phyloP scores from a whole-genome alignment of 192 early-diverging fungal genomes.

The Helicostylum pulchrum region DNA sequence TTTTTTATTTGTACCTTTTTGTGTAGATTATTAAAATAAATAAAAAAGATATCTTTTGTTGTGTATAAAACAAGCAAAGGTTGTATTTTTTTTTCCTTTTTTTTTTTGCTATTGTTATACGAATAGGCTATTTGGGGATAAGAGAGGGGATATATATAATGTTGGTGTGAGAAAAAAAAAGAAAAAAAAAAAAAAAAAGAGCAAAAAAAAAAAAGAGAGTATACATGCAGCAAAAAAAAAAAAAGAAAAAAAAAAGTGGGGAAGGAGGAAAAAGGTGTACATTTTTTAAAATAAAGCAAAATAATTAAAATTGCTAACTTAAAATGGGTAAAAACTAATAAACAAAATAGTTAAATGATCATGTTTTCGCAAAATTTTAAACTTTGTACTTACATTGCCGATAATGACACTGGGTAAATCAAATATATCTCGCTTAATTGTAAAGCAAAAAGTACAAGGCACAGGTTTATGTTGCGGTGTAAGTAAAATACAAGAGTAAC shows the following conservation, averaged over 20 bases:
- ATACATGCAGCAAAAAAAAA: neutral
- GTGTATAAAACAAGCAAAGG: neutral
- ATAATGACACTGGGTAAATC: constrained; percentile 89
- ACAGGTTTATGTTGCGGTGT: constrained; percentile 67
- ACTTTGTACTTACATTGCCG: constrained; percentile 60
- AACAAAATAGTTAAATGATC: neutral
- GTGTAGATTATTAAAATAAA: neutral
- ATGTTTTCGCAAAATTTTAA: neutral
- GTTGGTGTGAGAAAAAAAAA: neutral
- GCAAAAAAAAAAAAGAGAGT: neutral
- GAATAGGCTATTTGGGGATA: too few relatives aligned
- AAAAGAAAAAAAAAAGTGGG: neutral
- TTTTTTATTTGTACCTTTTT: neutral
- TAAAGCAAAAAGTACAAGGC: constrained; percentile 91
- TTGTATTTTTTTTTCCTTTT: too few relatives aligned
- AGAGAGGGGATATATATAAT: too few relatives aligned
- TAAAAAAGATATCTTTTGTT: neutral
- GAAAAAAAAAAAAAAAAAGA: neutral
- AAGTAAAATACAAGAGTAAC: constrained; percentile 84
- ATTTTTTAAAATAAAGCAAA: neutral
- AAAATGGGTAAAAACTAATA: constrained; percentile 25
- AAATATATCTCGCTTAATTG: constrained; percentile 96
- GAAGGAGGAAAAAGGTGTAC: neutral
- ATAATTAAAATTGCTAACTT: constrained; percentile 2
- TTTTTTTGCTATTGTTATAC: too few relatives aligned